These are phyloP conservation scores for Glebionis coronaria DNA, from an alignment of 129 eudicot species.

Conservation along the genomic window DNA sequence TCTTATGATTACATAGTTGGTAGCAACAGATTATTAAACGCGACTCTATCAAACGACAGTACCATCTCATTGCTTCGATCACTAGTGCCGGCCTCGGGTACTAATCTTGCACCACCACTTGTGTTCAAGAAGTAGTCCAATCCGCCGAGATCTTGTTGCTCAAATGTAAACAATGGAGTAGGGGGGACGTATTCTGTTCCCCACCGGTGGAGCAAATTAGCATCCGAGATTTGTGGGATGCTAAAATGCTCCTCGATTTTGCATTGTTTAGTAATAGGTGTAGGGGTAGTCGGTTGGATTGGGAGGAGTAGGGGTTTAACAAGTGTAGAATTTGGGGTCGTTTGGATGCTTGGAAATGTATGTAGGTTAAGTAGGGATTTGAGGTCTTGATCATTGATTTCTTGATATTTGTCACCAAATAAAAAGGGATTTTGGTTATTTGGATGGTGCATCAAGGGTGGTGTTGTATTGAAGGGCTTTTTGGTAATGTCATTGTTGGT, in stretches of 20 bases:
- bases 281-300: conserved; percentile 22
- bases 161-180: conserved; percentile 25
- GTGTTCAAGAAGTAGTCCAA: conserved; percentile 23
- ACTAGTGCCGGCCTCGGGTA: conserved; percentile 9
- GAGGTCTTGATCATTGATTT: conserved; percentile 34
- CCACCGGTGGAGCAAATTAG: conserved; percentile 33
- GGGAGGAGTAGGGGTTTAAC: conserved; percentile 37
- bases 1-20: conserved; percentile 30
- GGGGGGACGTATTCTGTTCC: conserved; percentile 26
- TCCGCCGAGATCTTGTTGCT: conserved; percentile 23
- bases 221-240: conserved; percentile 21
- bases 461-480: conserved; percentile 26
- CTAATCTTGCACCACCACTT: conserved; percentile 17
- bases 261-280: conserved; percentile 37
- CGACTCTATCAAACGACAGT: conserved; percentile 23
- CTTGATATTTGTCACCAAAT: conserved; percentile 22
- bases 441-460: conserved; percentile 15
- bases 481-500: conserved; percentile 24
- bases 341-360: conserved; percentile 21
- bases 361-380: conserved; percentile 36
- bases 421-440: conserved; percentile 26
- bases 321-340: conserved; percentile 23
- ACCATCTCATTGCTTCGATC: conserved; percentile 16
- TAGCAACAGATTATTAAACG: conserved; percentile 40
- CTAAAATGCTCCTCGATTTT: conserved; percentile 43